phyloP scores from a whole-genome alignment of 2,329 filamentous ascomycete genomes.

The Elsinoe batatas region DNA sequence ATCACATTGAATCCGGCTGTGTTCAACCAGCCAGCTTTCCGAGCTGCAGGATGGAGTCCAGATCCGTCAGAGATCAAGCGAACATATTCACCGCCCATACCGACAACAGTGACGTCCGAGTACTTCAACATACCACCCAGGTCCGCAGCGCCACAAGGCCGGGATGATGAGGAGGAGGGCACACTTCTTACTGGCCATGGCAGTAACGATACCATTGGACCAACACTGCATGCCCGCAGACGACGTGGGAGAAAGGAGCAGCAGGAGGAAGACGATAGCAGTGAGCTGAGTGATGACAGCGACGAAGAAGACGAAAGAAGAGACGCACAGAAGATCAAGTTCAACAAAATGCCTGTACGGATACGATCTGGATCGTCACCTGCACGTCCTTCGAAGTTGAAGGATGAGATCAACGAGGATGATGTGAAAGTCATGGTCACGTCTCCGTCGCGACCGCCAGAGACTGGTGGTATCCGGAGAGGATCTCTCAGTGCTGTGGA shows the following conservation, averaged over 20 bases:
- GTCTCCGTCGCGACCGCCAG: conserved; percentile 43
- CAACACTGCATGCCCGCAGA: conserved; percentile 53
- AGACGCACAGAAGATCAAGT: conserved; percentile 83
- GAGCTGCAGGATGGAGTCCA: conserved; percentile 68
- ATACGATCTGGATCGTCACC: conserved; percentile 83
- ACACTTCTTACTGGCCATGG: conserved; percentile 59
- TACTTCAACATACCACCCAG: conserved; percentile 68
- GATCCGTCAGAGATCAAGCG: conserved; percentile 68
- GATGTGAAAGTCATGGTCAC: conserved; percentile 42
- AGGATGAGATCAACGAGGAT: conserved; percentile 33
- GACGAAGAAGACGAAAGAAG: conserved; percentile 64
- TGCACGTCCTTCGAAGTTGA: conserved; percentile 55
- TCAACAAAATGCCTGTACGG: conserved; percentile 87
- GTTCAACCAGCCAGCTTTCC: conserved; percentile 71
- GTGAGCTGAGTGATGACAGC: conserved; percentile 74
- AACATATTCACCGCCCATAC: conserved; percentile 77
- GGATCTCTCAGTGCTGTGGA: conserved; percentile 65
- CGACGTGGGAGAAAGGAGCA: conserved; percentile 57
- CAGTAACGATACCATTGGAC: conserved; percentile 57
- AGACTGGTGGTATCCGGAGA: conserved; percentile 39
- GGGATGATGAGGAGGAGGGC: conserved; percentile 62
- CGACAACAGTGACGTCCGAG: conserved; percentile 64
- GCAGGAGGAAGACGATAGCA: conserved; percentile 77
- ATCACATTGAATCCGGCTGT: conserved; percentile 72
- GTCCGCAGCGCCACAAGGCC: conserved; percentile 40